These are phyloP conservation scores for Ustilago loliicola DNA, from an alignment of 1,284 basidiomycete genomes.

Conservation along the genomic window DNA sequence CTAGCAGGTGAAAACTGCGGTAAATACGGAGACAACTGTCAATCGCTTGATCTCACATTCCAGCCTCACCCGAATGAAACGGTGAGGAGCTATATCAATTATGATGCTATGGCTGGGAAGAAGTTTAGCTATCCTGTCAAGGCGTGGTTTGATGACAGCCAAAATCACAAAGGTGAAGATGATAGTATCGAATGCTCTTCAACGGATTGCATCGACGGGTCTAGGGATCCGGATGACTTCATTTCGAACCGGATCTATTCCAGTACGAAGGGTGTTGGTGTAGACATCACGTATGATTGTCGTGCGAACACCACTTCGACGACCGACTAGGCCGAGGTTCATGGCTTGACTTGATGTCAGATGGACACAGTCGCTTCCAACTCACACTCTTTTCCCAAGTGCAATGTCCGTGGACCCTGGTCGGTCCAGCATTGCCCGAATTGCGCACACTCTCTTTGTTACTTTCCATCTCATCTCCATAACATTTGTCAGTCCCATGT, in stretches of 20 bases:
- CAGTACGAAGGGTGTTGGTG: conserved; percentile 33
- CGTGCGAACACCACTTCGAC: conserved; percentile 31
- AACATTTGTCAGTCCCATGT: neutral
- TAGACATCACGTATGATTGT: conserved; percentile 42
- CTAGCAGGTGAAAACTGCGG: conserved; percentile 40
- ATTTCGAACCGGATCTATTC: conserved; percentile 32
- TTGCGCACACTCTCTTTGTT: neutral
- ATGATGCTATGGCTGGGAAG: conserved; percentile 31
- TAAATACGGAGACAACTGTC: conserved; percentile 36
- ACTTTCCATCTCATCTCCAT: neutral
- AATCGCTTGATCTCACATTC: conserved; percentile 41
- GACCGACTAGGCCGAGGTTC: neutral
- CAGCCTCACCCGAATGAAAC: conserved; percentile 34
- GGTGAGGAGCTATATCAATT: conserved; percentile 35
- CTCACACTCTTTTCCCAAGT: too few species aligned
- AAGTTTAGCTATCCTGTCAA: conserved; percentile 40
- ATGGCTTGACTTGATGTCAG: neutral
- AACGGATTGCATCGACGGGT: conserved; percentile 30
- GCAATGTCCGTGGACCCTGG: conserved; percentile 3
- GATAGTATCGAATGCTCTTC: conserved; percentile 21
- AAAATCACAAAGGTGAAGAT: conserved; percentile 11
- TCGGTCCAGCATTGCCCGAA: conserved; percentile 14
- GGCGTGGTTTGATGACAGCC: conserved; percentile 40
- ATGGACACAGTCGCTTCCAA: too few species aligned
- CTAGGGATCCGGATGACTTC: conserved; percentile 43